Evolutionary conservation across 306 rosid genomes (phyloP), one percentile per base, ranked within the genome.

Genomic region (Urtica urens): DNA sequence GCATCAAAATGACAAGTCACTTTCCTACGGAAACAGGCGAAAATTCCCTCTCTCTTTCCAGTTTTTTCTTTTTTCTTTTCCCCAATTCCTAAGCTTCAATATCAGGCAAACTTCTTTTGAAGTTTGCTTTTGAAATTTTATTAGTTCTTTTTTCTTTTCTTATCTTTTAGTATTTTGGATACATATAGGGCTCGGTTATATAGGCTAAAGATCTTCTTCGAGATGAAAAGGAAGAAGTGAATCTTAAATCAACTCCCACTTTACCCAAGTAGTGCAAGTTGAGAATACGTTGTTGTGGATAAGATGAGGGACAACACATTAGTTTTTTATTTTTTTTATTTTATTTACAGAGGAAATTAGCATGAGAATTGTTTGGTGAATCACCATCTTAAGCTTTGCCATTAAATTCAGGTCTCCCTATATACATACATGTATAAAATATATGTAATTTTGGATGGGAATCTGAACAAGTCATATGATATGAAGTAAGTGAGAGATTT

Each of bases 1-100:
- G 78, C 82, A 74, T 52, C 55, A 44, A 70, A n/a, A 65, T 39
- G 58, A 53, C 59, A 50, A 58, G 83, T 78, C 90, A 35, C 66
- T 72, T 67, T 86, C 90, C 49, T 57, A 1, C 26, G 51, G 69
- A n/a, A n/a, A n/a, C 68, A 59, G 68, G 72, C 65, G 60, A 58
- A 52, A 38, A 42, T 12, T 35, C 14, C 14, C 3, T 12, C 14
- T 35, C 14, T 35, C 10, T 35, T 35, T 10, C n/a, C n/a, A 7
- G 2, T 3, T 35, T 35, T 13, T 35, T 4, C n/a, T 35, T 68
- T 42, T 58, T 72, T 59, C 58, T 58, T 43, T 63, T 10, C 43
- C 2, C n/a, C 6, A 5, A 19, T 8, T 22, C 7, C 16, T 1
- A n/a, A 25, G 15, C 53, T 45, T 42, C 23, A 55, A 49, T 62